Evolutionary conservation across 305 asterid species (phyloP), one percentile per base, ranked within the genome.

Genomic region (Petunia hybrid): DNA sequence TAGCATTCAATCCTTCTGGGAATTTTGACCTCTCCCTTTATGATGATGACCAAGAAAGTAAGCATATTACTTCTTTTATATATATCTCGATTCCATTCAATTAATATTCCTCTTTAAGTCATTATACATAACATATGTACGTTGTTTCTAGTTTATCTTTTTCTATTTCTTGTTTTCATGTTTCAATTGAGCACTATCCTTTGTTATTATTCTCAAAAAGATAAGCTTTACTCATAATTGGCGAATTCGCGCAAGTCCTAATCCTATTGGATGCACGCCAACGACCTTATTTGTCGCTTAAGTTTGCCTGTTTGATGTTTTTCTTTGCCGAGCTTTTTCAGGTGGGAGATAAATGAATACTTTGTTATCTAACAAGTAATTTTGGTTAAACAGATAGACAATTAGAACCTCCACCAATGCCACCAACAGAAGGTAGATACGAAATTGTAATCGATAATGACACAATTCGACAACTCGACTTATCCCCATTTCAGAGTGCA

Each of bases 1-100:
- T 94, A 16, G 87, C 96, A 9, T 92, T 88, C 83, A 90, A 94
- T 88, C 97, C 98, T 7, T 87, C 96, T 1, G 96, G 96, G 6
- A 88, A 86, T 78, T 88, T 77, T 80, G 95, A 94, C 87, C 91
- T 94, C 59, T 82, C 98, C 57, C 77, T 94, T 0, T 89, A 57
- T 79, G 97, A 94, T 3, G 31, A 22, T 51, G 95, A 88, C 5
- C 91, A 91, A 83, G 89, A 90, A 60, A 83, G 85, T 82, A 78
- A 68, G 76, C 4, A 4, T 36, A 0, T 4, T 82, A 57, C 62
- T 57, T 14, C 62, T 57, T n/a, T 1, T 46, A 5, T 3, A 13
- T n/a, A 57, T 57, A 57, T 53, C 60, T 2, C 4, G 13, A 53
- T 1, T 53, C 4, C 6, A 12, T 53, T 9, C 59, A 9, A 9